Percentiles rank a stretch among this genome's conserved stretches.
These are phyloP conservation scores for Phytophthora cactorum DNA, from an alignment of 352 stramenopile genomes.

Conservation along the genomic window DNA sequence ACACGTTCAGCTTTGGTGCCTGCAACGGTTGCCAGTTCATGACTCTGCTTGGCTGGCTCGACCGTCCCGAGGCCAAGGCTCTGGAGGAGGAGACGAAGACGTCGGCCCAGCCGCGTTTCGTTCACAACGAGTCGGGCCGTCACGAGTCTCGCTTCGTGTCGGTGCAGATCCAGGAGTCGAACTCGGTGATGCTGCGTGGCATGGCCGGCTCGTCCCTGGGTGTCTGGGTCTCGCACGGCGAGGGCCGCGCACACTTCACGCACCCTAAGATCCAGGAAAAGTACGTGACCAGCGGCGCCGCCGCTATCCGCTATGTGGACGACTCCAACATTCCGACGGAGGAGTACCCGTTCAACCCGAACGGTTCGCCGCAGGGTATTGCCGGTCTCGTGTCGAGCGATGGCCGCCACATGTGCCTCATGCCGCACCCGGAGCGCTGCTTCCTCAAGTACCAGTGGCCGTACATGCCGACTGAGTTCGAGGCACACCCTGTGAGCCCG, in stretches of 20 bases:
- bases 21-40: conserved; percentile 99
- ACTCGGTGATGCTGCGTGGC: conserved; percentile 97
- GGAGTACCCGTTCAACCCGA: conserved; percentile 99
- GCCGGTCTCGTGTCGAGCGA: conserved; percentile 97
- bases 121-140: conserved; percentile 96
- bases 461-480: conserved; percentile 91
- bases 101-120: conserved; percentile 92
- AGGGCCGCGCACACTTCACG: conserved; percentile 96
- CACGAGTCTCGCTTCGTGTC: conserved; percentile 98
- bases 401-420: conserved; percentile 98
- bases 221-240: conserved; percentile 96
- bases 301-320: conserved; percentile 97
- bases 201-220: conserved; percentile 98
- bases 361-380: conserved; percentile 97
- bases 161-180: conserved; percentile 95
- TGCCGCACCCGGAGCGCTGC: conserved; percentile 98
- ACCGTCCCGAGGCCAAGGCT: conserved; percentile 57
- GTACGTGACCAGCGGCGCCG: conserved; percentile 92
- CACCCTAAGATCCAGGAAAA: conserved; percentile 90
- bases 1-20: conserved; percentile 99
- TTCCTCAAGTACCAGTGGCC: conserved; percentile 99
- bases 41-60: conserved; percentile 98
- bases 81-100: conserved; percentile 62
- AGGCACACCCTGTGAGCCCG: conserved; percentile 84
- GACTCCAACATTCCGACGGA: conserved; percentile 94